Conservation (phyloP, 768 basidiomycete genomes). For the Boletus reticulatus region DNA sequence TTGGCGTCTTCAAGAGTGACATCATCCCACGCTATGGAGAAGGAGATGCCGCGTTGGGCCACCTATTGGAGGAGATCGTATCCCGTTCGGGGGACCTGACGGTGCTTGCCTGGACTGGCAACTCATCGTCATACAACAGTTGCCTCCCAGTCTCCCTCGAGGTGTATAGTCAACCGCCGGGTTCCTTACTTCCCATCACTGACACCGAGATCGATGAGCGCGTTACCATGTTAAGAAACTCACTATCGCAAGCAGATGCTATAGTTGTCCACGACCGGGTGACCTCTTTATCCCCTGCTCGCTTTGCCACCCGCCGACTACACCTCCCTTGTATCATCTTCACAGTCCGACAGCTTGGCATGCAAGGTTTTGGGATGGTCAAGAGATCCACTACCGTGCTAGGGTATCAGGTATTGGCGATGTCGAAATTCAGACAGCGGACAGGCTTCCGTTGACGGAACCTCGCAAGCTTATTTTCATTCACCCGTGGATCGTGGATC, state of each 20-base stretch:
- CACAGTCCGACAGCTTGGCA: not conserved
- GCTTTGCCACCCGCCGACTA: not conserved
- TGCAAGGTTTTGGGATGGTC: not conserved
- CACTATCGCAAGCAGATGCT: not conserved
- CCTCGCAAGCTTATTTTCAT: not conserved
- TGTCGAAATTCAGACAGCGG: not conserved
- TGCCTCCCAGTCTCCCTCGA: slow-evolving; percentile 5
- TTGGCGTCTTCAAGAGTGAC: slow-evolving; percentile 11
- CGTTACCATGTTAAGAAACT: not conserved
- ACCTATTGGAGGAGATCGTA: slow-evolving; percentile 13
- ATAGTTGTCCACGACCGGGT: not conserved
- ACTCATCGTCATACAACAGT: slow-evolving; percentile 10
- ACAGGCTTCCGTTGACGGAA: not conserved
- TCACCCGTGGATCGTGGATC: slow-evolving; percentile 8
- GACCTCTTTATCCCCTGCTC: not conserved
- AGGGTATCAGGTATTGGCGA: not conserved
- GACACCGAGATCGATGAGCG: not conserved
- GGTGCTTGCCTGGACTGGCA: slow-evolving; percentile 9
- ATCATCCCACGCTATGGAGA: slow-evolving; percentile 7
- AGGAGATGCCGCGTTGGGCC: slow-evolving; percentile 6
- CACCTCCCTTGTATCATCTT: slow-evolving; percentile 4
- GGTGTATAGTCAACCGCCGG: not conserved
- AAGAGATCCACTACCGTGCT: not conserved
- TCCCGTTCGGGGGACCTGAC: slow-evolving; percentile 4
- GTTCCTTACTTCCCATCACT: not conserved